Conservation (phyloP, 768 basidiomycete genomes). For the Asterophora lycoperdoides region DNA sequence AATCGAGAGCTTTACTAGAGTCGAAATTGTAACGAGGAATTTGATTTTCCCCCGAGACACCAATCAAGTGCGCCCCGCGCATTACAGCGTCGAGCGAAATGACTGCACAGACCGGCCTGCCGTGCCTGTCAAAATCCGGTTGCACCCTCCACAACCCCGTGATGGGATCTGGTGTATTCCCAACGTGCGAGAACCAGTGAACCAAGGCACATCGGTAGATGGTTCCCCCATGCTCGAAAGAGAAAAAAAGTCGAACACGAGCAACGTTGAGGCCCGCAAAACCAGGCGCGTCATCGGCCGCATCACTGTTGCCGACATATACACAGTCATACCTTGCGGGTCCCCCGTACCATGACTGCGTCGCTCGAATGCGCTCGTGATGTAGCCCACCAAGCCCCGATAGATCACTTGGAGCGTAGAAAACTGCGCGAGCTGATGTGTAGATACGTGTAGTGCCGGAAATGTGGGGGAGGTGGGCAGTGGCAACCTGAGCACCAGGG, state of each 20-base stretch:
- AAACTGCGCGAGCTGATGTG: slow-evolving; percentile 26
- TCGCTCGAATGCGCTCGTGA: slow-evolving; percentile 23
- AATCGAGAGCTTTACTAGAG: slow-evolving; percentile 16
- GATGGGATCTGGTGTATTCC: slow-evolving; percentile 15
- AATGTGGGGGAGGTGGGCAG: slow-evolving; percentile 17
- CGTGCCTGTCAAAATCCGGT: slow-evolving; percentile 19
- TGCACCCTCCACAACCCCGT: slow-evolving; percentile 27
- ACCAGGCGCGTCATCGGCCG: background rate
- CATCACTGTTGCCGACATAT: slow-evolving; percentile 21
- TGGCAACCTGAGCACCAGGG: slow-evolving; percentile 8
- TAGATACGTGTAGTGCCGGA: slow-evolving; percentile 12
- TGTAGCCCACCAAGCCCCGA: slow-evolving; percentile 20
- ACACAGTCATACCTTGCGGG: slow-evolving; percentile 25
- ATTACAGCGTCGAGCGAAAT: slow-evolving; percentile 27
- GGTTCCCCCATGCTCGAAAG: background rate
- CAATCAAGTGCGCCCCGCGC: slow-evolving; percentile 26
- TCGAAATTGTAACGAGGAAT: slow-evolving; percentile 14
- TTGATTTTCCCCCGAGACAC: slow-evolving; percentile 17
- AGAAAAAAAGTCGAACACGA: slow-evolving; percentile 1
- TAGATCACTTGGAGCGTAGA: slow-evolving; percentile 21
- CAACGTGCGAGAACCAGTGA: slow-evolving; percentile 21
- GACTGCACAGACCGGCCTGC: slow-evolving; percentile 7
- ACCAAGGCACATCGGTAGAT: slow-evolving; percentile 12
- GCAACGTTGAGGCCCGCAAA: slow-evolving; percentile 6
- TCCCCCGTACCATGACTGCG: slow-evolving; percentile 21